A percentile compares a stretch with the other conserved stretches of the same genome.
Conservation (phyloP, 257 asterid species). For the Solanum phureja region DNA sequence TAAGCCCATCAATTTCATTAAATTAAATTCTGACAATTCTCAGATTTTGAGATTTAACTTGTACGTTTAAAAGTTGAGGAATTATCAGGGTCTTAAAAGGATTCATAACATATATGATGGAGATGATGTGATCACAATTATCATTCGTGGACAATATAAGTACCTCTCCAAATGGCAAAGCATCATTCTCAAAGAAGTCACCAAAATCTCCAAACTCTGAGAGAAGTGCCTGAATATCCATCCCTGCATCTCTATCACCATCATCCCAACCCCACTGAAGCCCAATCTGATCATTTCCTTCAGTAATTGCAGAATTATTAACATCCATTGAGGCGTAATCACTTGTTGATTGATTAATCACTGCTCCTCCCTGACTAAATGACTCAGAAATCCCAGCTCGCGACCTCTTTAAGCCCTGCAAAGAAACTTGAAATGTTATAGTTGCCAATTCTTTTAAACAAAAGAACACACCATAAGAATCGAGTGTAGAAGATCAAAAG, state of each 20-base stretch:
- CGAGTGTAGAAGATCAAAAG: neutral
- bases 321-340: constrained; percentile 70
- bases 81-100: neutral
- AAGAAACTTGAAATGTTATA: neutral
- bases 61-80: neutral
- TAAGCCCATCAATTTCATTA: neutral
- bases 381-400: constrained; percentile 81
- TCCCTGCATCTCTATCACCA: constrained; percentile 64
- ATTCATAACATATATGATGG: neutral
- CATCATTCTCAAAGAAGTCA: constrained; percentile 85
- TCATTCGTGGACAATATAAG: neutral
- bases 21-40: neutral
- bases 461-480: neutral
- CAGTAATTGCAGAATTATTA: constrained; percentile 39
- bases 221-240: constrained; percentile 84
- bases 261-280: constrained; percentile 92
- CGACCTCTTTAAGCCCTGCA: constrained; percentile 73
- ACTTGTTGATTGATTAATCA: constrained; percentile 55
- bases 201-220: constrained; percentile 98
- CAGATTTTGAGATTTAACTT: neutral
- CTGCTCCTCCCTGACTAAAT: constrained; percentile 63
- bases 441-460: neutral
- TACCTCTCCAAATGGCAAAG: constrained; percentile 95
- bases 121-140: neutral
- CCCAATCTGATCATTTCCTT: constrained; percentile 49